Base-by-base conservation (phyloP, 2,329 filamentous ascomycete species). In the Hymenoscyphus scutula region DNA sequence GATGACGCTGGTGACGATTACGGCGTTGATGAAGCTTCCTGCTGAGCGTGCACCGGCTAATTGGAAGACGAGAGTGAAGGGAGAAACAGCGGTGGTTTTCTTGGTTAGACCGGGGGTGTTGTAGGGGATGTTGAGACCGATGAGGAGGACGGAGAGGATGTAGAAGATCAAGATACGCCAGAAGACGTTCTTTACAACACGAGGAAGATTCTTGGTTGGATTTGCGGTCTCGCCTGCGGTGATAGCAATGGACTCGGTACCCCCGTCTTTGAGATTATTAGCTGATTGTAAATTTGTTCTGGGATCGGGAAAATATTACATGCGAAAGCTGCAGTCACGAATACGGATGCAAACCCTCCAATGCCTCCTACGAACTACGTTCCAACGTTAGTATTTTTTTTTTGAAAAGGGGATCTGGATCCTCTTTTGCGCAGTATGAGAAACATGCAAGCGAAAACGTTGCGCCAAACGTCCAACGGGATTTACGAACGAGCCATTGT, bases 151-250 rank as follows among this genome's bases (percentile, higher is more conserved):
- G 0, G 81, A 82, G 5, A 84, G 72, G 62, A 84, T 76, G 5
- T 81, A 82, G 23, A 84, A 74, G 32, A 73, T 63, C 1, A 73
- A 64, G 45, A 74, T 74, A 79, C 85, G 81, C 83, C 83, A 88
- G 69, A 88, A 87, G 45, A 87, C 84, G 61, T 88, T 88, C 67
- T 84, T 84, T 54, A 89, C 83, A 2, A 88, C 86, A 2, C 80
- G 80, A 1, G 87, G 87, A 37, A 89, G 76, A 61, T 81, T 87
- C 65, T 80, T 81, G 19, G 82, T 79, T 0, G 87, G 86, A 67
- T 88, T 80, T 67, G 82, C 84, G 1, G 86, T 88, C 72, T 89
- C 86, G 53, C 86, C 86, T 0, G 86, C 86, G 0, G 86, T 88
- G 62, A 89, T 85, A 58, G 84, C 85, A 56, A 89, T 87, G 37